Evolutionary conservation across 495 filamentous ascomycete genomes (phyloP), one percentile per base, ranked within the genome.

Genomic region (Lasiosphaeria miniovina): DNA sequence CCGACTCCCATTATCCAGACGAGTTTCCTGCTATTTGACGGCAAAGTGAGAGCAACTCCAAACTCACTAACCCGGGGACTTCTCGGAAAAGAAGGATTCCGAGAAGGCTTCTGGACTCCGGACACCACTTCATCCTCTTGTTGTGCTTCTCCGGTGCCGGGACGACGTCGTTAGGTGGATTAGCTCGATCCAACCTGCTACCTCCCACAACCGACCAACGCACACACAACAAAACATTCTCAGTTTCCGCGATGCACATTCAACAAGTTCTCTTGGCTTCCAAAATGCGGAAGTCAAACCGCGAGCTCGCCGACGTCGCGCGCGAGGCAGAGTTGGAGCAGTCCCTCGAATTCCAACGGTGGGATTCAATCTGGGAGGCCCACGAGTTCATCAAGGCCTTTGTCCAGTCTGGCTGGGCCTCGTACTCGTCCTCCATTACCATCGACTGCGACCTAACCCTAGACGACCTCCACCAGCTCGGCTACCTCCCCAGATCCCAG

Each of bases 381-480:
- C 35, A 59, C 5, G 53, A 59, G 1, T 61, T 52, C 41, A 11
- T 70, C 55, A n/a, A 52, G 10, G 32, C 7, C 34, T 65, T 70
- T 32, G 40, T 67, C 54, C 24, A 51, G 3, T 35, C 48, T 2
- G 31, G 58, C 53, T 67, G 65, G 67, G 49, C 24, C 6, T 1
- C 24, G n/a, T 57, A 59, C 48, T 36, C 36, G 31, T 24, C 40
- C 4, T 43, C 15, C 35, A 57, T 65, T 34, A 24, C 4, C n/a
- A 52, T 67, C 52, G 53, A 54, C 12, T 64, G 65, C 61, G 41
- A 35, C 33, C 38, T 67, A 4, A 62, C 65, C 5, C 17, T 65
- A 6, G 24, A 52, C 14, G 58, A 65, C 55, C 60, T 70, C 10
- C 49, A 15, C 55, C 4, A 48, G 24, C 14, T 70, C 43, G 67